Evolutionary conservation across 2,329 filamentous ascomycete species (phyloP).

Genomic region (Fusarium sacchari): DNA sequence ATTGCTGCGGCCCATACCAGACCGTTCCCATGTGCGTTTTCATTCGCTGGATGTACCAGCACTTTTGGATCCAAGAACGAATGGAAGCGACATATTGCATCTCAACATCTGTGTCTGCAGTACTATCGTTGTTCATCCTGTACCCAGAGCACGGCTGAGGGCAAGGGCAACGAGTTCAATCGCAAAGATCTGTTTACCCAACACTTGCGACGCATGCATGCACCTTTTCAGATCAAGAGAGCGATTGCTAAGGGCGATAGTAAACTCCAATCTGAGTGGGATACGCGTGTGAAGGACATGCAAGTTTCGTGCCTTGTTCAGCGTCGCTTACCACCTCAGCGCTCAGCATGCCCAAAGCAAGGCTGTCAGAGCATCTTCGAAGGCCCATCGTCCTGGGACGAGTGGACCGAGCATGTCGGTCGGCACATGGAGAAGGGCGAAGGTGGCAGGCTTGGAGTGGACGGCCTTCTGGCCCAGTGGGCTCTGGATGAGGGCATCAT

Average conservation of each 20-base stretch:
- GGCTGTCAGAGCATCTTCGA: slow-evolving; percentile 79
- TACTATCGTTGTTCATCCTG: slow-evolving; percentile 73
- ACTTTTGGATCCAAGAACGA: slow-evolving; percentile 95
- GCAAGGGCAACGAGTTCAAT: slow-evolving; percentile 80
- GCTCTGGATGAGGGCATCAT: slow-evolving; percentile 72
- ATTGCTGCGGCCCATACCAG: slow-evolving; percentile 75
- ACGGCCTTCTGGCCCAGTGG: slow-evolving; percentile 68
- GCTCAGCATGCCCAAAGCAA: slow-evolving; percentile 74
- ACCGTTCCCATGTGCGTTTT: slow-evolving; percentile 87
- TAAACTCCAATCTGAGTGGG: slow-evolving; percentile 71
- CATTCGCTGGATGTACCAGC: slow-evolving; percentile 82
- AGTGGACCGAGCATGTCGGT: slow-evolving; percentile 92
- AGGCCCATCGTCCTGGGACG: slow-evolving; percentile 82
- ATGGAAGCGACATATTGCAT: slow-evolving; percentile 95
- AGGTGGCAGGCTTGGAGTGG: slow-evolving; percentile 65
- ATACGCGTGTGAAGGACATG: slow-evolving; percentile 73
- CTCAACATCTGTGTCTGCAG: slow-evolving; percentile 81
- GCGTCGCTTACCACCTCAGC: slow-evolving; percentile 74
- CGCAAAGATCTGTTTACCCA: slow-evolving; percentile 96
- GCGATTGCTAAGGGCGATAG: slow-evolving; percentile 66
- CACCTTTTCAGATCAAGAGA: slow-evolving; percentile 72
- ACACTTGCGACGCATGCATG: slow-evolving; percentile 93
- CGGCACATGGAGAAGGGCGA: slow-evolving; percentile 85
- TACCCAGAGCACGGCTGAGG: slow-evolving; percentile 62
- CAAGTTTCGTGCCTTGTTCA: slow-evolving; percentile 78